A percentile compares a stretch with the other conserved stretches of the same genome.
Conservation (phyloP, 176 grass and related monocot genomes). For the Cenchrus americanus region DNA sequence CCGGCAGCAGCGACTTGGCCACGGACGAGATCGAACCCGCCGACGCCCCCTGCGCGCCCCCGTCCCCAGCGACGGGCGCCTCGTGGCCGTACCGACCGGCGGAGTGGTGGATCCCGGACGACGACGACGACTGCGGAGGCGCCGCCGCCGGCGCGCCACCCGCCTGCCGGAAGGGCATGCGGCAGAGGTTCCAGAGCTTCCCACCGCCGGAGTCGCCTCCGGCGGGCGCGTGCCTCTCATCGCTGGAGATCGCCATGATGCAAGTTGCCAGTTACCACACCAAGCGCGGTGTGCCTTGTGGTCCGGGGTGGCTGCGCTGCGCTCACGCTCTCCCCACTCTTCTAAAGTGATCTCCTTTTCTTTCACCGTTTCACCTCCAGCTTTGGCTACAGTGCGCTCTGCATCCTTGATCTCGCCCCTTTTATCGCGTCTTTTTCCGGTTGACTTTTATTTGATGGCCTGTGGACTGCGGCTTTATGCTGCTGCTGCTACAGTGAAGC, state of each 20-base stretch:
- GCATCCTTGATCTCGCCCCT: constrained; percentile 34
- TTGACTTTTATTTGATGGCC: constrained; percentile 44
- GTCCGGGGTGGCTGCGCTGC: constrained; percentile 7
- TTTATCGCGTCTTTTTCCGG: constrained; percentile 34
- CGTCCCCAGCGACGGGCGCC: constrained; percentile 26
- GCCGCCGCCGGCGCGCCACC: constrained; percentile 41
- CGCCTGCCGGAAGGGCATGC: constrained; percentile 85
- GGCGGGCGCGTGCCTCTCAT: constrained; percentile 52
- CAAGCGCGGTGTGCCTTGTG: constrained; percentile 1
- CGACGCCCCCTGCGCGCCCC: constrained; percentile 32
- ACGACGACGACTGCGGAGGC: constrained; percentile 51
- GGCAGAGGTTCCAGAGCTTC: constrained; percentile 91
- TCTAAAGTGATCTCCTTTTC: constrained; percentile 43
- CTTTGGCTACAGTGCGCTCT: constrained; percentile 47
- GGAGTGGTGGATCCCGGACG: constrained; percentile 64
- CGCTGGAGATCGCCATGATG: constrained; percentile 75
- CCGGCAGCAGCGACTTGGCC: constrained; percentile 75
- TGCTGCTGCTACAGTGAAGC: constrained; percentile 34
- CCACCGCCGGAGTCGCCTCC: constrained; percentile 51
- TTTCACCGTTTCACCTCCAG: constrained; percentile 34
- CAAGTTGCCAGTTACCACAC: constrained; percentile 40
- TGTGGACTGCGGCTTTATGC: constrained; percentile 44
- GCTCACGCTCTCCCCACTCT: not conserved
- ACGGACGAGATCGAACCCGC: constrained; percentile 73
- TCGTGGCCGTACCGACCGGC: constrained; percentile 61